Base-by-base conservation (phyloP, 2,329 filamentous ascomycete genomes). In the Stagonosporopsis cucurbitacearum region DNA sequence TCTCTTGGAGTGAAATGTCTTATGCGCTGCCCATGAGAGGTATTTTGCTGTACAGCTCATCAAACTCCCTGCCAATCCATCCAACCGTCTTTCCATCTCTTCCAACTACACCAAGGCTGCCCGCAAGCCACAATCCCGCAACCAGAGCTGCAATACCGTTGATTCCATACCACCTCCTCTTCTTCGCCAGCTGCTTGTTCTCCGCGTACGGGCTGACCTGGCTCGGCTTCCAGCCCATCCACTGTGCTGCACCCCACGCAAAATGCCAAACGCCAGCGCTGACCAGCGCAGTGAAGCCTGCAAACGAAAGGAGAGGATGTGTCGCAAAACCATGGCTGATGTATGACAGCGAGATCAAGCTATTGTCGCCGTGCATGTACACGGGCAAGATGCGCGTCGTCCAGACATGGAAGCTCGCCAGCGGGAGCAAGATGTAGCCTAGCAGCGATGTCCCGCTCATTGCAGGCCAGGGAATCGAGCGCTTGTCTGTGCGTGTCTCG, bases 181-280 rank as follows among this genome's bases (percentile, higher is more conserved):
- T 86, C 70, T 84, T 82, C 55, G 80, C 78, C 59, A 82, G 74
- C 45, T 82, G 79, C 32, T 81, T 81, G 66, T 78, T 75, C 71
- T 66, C 76, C 72, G 78, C 79, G 71, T 80, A 71, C 66, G 76
- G 72, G 65, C 79, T 78, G 74, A 85, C 66, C 75, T 83, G 60
- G 1, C 81, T 80, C 19, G 88, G 88, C 46, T 87, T 81, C 42
- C 84, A 79, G 0, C 86, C 86, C 57, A 93, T 78, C 90, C 91
- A 97, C 74, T 86, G 89, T n/a, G 91, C 90, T 77, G 86, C 86
- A 2, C 93, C 93, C 86, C 92, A 96, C 7, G 90, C 85, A 73
- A 93, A 87, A 78, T 97, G 93, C 57, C 87, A 90, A 22, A 85
- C 87, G 0, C 87, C 89, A 0, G 88, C 77, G 15, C 79, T 79